A percentile compares a stretch with the other conserved stretches of the same genome.
These are phyloP conservation scores for Zalaria sp. DNA, from an alignment of 2,329 filamentous ascomycete species.

Conservation along the genomic window DNA sequence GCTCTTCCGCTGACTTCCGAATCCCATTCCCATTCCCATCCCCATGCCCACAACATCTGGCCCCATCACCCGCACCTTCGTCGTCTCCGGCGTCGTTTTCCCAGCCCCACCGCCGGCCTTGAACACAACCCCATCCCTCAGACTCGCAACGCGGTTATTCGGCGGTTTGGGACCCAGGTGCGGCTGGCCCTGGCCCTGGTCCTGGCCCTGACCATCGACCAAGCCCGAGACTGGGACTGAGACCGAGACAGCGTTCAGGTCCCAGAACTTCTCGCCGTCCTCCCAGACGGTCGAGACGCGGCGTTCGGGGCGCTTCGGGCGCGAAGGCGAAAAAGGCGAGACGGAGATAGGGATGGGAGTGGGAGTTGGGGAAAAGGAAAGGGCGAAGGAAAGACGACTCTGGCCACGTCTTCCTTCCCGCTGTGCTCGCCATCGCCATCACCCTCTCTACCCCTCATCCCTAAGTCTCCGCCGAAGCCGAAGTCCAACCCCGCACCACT, in stretches of 20 bases:
- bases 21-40: no score
- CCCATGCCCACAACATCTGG: no score
- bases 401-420: no score
- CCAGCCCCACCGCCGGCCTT: no score
- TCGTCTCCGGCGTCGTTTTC: background rate
- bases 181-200: background rate
- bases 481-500: background rate
- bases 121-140: no score
- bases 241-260: background rate
- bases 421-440: no score
- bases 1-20: background rate
- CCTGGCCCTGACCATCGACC: background rate
- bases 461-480: background rate
- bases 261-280: constrained; percentile 19
- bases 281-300: constrained; percentile 29
- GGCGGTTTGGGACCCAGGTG: no score
- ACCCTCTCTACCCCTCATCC: background rate
- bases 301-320: constrained; percentile 13
- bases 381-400: background rate
- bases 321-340: background rate
- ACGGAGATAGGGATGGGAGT: no score
- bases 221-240: background rate
- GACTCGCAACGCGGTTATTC: no score
- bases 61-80: constrained; percentile 1
- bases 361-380: no score